Evolutionary conservation across 2,329 filamentous ascomycete species (phyloP).

Genomic region (Domatiomyces catenatus): DNA sequence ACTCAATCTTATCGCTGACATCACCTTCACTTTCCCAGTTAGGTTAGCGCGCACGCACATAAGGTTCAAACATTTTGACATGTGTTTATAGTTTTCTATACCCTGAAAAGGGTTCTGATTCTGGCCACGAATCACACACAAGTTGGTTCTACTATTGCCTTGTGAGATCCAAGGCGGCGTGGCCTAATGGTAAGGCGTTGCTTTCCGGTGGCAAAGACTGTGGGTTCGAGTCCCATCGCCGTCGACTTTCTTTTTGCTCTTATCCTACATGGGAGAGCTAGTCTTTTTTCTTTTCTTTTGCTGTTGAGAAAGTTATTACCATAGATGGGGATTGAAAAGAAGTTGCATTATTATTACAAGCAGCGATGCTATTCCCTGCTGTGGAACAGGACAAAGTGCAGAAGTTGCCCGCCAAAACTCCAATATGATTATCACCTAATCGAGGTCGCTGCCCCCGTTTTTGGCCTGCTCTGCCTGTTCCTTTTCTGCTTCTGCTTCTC

Average conservation of each 20-base stretch:
- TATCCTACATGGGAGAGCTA: no score
- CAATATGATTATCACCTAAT: conserved; percentile 6
- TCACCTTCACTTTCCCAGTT: no score
- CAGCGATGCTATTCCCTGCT: background rate
- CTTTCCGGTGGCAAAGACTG: conserved; percentile 20
- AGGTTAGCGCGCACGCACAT: background rate
- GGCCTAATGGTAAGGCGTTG: conserved; percentile 20
- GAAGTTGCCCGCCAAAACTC: background rate
- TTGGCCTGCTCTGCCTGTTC: conserved; percentile 30
- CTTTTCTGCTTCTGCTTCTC: no score
- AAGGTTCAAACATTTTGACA: background rate
- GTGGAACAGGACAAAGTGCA: no score
- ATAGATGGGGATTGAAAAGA: no score
- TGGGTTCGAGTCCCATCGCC: conserved; percentile 19
- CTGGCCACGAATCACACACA: conserved; percentile 9
- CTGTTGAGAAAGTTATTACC: no score
- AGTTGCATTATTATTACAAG: no score
- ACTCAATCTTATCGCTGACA: no score
- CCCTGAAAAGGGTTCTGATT: conserved; percentile 1
- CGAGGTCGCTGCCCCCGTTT: conserved; percentile 9
- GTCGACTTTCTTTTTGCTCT: conserved; percentile 8
- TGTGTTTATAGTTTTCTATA: conserved; percentile 1
- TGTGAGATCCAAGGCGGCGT: conserved; percentile 6
- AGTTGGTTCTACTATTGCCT: conserved; percentile 3
- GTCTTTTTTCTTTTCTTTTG: background rate